These are phyloP conservation scores for Chionographis japonica DNA, from an alignment of 106 monocot genomes.

Conservation along the genomic window DNA sequence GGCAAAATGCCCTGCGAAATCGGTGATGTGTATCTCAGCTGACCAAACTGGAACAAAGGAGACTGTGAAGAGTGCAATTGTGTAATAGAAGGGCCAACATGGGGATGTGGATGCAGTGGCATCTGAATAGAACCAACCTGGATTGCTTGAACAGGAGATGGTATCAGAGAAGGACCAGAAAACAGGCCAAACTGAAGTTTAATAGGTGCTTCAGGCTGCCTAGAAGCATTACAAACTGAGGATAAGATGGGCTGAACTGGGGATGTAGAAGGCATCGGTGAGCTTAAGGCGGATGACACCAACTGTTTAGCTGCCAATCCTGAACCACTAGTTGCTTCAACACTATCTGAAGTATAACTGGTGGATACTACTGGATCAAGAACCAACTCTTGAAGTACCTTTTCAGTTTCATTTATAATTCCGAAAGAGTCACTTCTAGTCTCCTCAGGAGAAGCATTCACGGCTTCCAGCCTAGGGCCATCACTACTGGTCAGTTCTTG, in stretches of 20 bases:
- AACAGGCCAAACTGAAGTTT: conserved; percentile 95
- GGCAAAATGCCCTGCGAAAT: conserved; percentile 54
- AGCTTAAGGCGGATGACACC: conserved; percentile 7
- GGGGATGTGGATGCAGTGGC: conserved; percentile 81
- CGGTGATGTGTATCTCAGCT: conserved; percentile 48
- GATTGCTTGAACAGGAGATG: conserved; percentile 89
- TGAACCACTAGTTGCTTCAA: conserved; percentile 8
- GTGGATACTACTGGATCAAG: conserved; percentile 28
- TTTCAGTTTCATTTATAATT: conserved; percentile 39
- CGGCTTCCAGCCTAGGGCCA: conserved; percentile 13
- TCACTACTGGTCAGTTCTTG: conserved; percentile 12
- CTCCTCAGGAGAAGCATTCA: conserved; percentile 10
- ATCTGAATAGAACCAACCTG: conserved; percentile 98
- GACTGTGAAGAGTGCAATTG: conserved; percentile 58
- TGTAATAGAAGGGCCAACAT: conserved; percentile 43
- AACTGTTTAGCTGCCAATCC: conserved; percentile 12
- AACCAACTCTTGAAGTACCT: conserved; percentile 35
- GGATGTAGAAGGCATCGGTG: conserved; percentile 18
- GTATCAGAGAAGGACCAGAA: conserved; percentile 87
- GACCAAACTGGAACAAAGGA: conserved; percentile 77
- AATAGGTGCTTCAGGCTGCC: conserved; percentile 47
- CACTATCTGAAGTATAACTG: conserved; percentile 1
- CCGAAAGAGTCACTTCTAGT: conserved; percentile 5
- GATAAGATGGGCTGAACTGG: conserved; percentile 18
- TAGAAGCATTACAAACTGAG: conserved; percentile 22